These are phyloP conservation scores for Ustilago esculenta DNA, from an alignment of 1,284 basidiomycete species.

Conservation along the genomic window DNA sequence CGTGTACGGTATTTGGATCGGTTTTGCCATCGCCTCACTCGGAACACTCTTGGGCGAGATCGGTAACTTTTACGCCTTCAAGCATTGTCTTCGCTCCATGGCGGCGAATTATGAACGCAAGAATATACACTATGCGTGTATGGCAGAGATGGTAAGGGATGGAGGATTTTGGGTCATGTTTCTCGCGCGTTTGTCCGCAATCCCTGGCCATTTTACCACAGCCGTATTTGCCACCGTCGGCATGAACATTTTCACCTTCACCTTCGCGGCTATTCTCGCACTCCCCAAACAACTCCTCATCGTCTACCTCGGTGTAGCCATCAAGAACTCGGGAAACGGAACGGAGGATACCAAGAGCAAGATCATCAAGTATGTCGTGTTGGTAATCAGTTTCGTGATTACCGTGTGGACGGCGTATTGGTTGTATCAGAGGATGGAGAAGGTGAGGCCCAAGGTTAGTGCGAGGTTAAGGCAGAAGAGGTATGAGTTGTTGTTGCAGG, in stretches of 20 bases:
- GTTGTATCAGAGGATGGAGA: slow-evolving; percentile 79
- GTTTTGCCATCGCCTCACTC: slow-evolving; percentile 57
- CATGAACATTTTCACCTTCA: slow-evolving; percentile 78
- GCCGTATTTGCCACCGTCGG: slow-evolving; percentile 79
- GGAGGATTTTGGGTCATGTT: slow-evolving; percentile 74
- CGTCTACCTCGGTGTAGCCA: slow-evolving; percentile 64
- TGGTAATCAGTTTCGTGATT: slow-evolving; percentile 70
- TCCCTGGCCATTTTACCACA: slow-evolving; percentile 74
- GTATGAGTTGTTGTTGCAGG: slow-evolving; percentile 66
- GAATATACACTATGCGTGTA: slow-evolving; percentile 79
- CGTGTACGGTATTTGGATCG: slow-evolving; percentile 69
- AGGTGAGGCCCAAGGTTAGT: slow-evolving; percentile 75
- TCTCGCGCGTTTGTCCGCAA: slow-evolving; percentile 59
- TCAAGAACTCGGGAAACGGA: slow-evolving; percentile 49
- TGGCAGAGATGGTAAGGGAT: slow-evolving; percentile 79
- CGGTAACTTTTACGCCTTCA: slow-evolving; percentile 71
- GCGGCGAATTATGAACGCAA: slow-evolving; percentile 78
- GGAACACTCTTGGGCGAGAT: slow-evolving; percentile 62
- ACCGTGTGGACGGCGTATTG: slow-evolving; percentile 85
- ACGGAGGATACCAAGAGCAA: slow-evolving; percentile 58
- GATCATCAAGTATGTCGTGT: slow-evolving; percentile 64
- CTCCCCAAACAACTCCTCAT: slow-evolving; percentile 74
- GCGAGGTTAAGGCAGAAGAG: slow-evolving; percentile 75
- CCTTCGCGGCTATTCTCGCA: slow-evolving; percentile 77
- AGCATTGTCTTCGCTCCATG: slow-evolving; percentile 73